These are phyloP conservation scores for Nepenthes gracilis DNA, from an alignment of 148 eudicot genomes.

Conservation along the genomic window DNA sequence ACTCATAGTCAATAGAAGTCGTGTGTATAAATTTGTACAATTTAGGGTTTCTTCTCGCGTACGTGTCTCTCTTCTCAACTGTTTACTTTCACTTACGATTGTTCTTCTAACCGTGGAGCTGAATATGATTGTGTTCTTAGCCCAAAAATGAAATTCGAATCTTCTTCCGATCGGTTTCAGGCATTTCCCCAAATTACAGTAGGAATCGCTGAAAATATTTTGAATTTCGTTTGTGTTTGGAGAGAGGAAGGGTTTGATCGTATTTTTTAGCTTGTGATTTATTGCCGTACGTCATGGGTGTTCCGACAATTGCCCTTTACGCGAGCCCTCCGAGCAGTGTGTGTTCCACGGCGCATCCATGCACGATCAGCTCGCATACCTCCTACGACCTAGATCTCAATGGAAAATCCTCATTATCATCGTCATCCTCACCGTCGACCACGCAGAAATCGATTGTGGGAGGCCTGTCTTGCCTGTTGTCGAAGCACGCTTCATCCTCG, in stretches of 20 bases:
- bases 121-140: too few species aligned
- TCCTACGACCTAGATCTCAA: slow-evolving; percentile 53
- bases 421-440: slow-evolving; percentile 36
- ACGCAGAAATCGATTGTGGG: slow-evolving; percentile 31
- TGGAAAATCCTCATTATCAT: slow-evolving; percentile 34
- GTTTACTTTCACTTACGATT: too few species aligned
- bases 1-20: too few species aligned
- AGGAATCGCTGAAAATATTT: too few species aligned
- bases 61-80: too few species aligned
- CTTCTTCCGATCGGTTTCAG: too few species aligned
- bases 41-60: too few species aligned
- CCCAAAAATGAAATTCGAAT: too few species aligned
- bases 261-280: slow-evolving; percentile 4
- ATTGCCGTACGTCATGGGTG: slow-evolving; percentile 40
- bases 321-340: slow-evolving; percentile 67
- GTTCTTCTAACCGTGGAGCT: too few species aligned
- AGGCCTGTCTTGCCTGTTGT: slow-evolving; percentile 49
- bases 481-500: slow-evolving; percentile 32
- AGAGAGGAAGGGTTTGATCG: neutral
- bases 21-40: too few species aligned
- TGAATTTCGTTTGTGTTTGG: too few species aligned
- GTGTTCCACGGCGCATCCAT: slow-evolving; percentile 45
- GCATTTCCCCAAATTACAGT: too few species aligned
- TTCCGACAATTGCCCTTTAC: slow-evolving; percentile 72
- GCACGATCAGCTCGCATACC: slow-evolving; percentile 44